These are phyloP conservation scores for Cyberlindnera xylosilytica DNA, from an alignment of 805 yeast genomes.

Conservation along the genomic window DNA sequence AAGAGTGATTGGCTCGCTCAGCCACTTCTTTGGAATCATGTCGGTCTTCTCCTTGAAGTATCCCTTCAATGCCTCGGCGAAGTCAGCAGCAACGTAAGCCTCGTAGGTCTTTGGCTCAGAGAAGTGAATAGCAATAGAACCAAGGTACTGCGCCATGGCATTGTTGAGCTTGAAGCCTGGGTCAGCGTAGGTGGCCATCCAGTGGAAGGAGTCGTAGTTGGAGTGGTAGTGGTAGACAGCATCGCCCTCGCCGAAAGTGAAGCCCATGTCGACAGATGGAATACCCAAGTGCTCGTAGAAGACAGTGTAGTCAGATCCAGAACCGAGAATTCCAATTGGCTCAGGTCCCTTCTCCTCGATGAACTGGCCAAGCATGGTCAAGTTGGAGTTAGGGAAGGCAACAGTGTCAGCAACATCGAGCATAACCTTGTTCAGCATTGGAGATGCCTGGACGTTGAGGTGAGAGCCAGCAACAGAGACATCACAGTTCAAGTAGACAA, in stretches of 20 bases:
- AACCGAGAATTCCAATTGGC: slow-evolving; percentile 48
- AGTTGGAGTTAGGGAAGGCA: slow-evolving; percentile 38
- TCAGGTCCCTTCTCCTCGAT: slow-evolving; percentile 28
- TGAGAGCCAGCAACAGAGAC: slow-evolving; percentile 56
- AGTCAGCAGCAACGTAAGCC: slow-evolving; percentile 33
- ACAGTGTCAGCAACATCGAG: slow-evolving; percentile 42
- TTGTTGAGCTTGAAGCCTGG: slow-evolving; percentile 61
- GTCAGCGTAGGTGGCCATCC: slow-evolving; percentile 67
- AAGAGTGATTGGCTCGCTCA: slow-evolving; percentile 17
- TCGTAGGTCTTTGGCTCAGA: slow-evolving; percentile 47
- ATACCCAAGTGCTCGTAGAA: slow-evolving; percentile 59
- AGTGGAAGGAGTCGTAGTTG: slow-evolving; percentile 65
- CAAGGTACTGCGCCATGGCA: slow-evolving; percentile 50
- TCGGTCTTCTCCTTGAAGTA: slow-evolving; percentile 37
- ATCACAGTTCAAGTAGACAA: slow-evolving; percentile 71
- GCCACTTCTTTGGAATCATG: slow-evolving; percentile 39
- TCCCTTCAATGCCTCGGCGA: slow-evolving; percentile 35
- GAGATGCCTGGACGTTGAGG: slow-evolving; percentile 52
- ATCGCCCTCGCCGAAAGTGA: slow-evolving; percentile 40
- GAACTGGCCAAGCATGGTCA: slow-evolving; percentile 28
- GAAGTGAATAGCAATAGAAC: slow-evolving; percentile 45
- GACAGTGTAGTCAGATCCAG: slow-evolving; percentile 69
- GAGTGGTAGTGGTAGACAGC: slow-evolving; percentile 76
- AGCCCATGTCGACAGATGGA: slow-evolving; percentile 60
- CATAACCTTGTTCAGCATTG: slow-evolving; percentile 49